Base-by-base conservation (phyloP, 2,329 filamentous ascomycete species). In the Ascochyta viciae-villosae region DNA sequence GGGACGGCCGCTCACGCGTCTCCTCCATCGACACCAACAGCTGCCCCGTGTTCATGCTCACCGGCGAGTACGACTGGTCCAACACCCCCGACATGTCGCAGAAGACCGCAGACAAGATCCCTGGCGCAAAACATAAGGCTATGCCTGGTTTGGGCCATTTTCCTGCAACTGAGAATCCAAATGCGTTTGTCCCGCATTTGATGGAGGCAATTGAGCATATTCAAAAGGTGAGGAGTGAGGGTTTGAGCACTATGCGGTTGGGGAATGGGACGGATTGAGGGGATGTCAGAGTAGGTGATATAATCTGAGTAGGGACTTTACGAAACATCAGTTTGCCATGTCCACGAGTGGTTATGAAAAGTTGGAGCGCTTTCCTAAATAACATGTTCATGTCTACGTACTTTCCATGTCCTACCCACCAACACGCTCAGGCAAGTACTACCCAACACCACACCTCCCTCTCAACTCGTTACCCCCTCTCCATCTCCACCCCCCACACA, bases 1-100 rank as follows among this genome's bases (percentile, higher is more conserved):
- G 77, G 70, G 81, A 83, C 61, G 80, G 78, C 9, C 77, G 81
- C 24, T 67, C 74, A 12, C 76, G 79, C 50, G 73, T 82, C 33
- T 66, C 70, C 0, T 67, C 67, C 7, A 82, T 83, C 64, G 76
- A 83, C 58, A 80, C 77, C 3, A 78, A 80, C 58, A 76, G 73
- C 53, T 83, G 81, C 52, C 80, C 80, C 2, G 78, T 82, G 1
- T 82, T 77, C 67, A 82, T 82, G 78, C 70, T 83, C 29, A 82
- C 80, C 0, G 80, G 80, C 46, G 77, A 83, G 72, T 74, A 84
- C 60, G 78, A 80, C 58, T 80, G 77, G 77, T 74, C 69, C n/a
- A 80, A 78, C 54, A 80, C 79, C 1, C 78, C 78, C 2, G 76
- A 74, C 19, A 80, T 81, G 78, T 70, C 71, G 16, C 76, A 81